These are phyloP conservation scores for Cercospora sp. DNA, from an alignment of 2,329 filamentous ascomycete genomes.

Conservation along the genomic window DNA sequence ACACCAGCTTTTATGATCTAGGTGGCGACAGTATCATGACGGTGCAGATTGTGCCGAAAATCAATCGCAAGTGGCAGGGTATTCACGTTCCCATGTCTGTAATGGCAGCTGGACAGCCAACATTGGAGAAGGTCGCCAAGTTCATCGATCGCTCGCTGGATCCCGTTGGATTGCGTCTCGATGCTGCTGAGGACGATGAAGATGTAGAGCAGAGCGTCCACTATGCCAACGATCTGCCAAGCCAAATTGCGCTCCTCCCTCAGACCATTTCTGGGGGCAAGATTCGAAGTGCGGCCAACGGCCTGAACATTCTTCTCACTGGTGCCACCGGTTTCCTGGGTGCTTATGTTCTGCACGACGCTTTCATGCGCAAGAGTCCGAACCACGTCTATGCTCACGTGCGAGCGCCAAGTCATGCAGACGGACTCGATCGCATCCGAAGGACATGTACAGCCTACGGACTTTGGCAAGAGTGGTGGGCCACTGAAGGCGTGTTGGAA, in stretches of 20 bases:
- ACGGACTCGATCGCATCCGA: slow-evolving; percentile 64
- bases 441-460: slow-evolving; percentile 73
- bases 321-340: slow-evolving; percentile 90
- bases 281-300: slow-evolving; percentile 32
- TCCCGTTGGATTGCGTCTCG: slow-evolving; percentile 49
- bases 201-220: slow-evolving; percentile 50
- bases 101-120: slow-evolving; percentile 66
- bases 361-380: slow-evolving; percentile 60
- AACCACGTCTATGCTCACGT: slow-evolving; percentile 72
- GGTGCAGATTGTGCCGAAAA: slow-evolving; percentile 74
- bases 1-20: slow-evolving; percentile 72
- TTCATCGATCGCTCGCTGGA: slow-evolving; percentile 54
- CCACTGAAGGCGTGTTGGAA: slow-evolving; percentile 55
- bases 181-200: slow-evolving; percentile 52
- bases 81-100: slow-evolving; percentile 68
- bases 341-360: slow-evolving; percentile 72
- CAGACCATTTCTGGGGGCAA: slow-evolving; percentile 32
- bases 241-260: slow-evolving; percentile 55
- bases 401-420: slow-evolving; percentile 62
- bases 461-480: slow-evolving; percentile 73
- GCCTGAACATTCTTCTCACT: slow-evolving; percentile 68
- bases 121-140: slow-evolving; percentile 57
- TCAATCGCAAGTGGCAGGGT: slow-evolving; percentile 62
- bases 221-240: slow-evolving; percentile 56
- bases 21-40: slow-evolving; percentile 80